Percentiles rank a stretch among this genome's conserved stretches.
Conservation (phyloP, 768 basidiomycete species). For the Trametes cinnabarina region DNA sequence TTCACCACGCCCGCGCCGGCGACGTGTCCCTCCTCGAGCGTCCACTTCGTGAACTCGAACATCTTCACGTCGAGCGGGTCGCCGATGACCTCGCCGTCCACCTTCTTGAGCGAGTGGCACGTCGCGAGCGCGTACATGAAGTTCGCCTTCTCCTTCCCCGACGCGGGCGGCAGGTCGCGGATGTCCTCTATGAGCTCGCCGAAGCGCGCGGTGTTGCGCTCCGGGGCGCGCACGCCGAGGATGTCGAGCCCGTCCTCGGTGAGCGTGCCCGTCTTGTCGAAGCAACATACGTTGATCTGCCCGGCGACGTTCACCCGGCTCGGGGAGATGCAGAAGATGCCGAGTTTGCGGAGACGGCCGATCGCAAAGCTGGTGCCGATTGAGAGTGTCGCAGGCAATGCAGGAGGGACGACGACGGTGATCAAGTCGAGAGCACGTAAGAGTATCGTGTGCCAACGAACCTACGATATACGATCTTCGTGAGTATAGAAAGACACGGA, state of each 20-base stretch:
- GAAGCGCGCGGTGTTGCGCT: constrained; percentile 73
- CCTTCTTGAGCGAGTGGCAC: constrained; percentile 91
- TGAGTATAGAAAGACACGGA: too few species aligned
- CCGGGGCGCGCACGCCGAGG: constrained; percentile 85
- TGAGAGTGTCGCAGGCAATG: constrained; percentile 93
- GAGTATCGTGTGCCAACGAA: constrained; percentile 87
- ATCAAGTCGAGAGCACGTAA: constrained; percentile 92
- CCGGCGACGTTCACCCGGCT: constrained; percentile 93
- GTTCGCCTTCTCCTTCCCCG: constrained; percentile 67
- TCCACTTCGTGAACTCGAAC: constrained; percentile 98
- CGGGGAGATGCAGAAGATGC: constrained; percentile 96
- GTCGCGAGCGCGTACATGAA: constrained; percentile 93
- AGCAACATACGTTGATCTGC: constrained; percentile 95
- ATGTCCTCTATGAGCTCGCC: constrained; percentile 88
- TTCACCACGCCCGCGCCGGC: constrained; percentile 72
- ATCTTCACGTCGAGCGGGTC: constrained; percentile 97
- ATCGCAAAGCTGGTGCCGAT: constrained; percentile 98
- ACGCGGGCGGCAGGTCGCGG: constrained; percentile 81
- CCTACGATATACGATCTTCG: constrained; percentile 40
- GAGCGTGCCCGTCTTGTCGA: constrained; percentile 98
- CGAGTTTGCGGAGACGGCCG: constrained; percentile 76
- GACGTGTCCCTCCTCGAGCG: constrained; percentile 84
- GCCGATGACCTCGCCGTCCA: constrained; percentile 85
- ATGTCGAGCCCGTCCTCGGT: constrained; percentile 98
- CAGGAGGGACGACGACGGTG: constrained; percentile 96